These are phyloP conservation scores for Caryopteris hybrid DNA, from an alignment of 305 asterid species.

Conservation along the genomic window DNA sequence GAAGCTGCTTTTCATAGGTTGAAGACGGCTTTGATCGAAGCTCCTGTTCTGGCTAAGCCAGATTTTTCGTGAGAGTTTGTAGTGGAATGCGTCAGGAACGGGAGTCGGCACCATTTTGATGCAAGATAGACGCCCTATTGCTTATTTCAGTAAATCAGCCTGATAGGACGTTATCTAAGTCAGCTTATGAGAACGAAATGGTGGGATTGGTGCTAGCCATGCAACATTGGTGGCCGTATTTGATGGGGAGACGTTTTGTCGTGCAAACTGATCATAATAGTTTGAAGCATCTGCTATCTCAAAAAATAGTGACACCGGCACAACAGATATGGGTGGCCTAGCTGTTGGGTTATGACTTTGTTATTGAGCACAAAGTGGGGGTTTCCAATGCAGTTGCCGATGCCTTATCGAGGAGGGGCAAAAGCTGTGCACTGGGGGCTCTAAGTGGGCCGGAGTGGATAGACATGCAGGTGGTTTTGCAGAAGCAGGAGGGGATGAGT, in stretches of 20 bases:
- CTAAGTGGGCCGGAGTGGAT: neutral
- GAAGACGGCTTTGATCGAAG: neutral
- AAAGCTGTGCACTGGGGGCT: neutral
- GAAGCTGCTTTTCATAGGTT: neutral
- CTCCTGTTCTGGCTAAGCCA: neutral
- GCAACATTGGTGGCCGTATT: no score
- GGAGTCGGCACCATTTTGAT: neutral
- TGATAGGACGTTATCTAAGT: neutral
- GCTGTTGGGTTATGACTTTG: neutral
- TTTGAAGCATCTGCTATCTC: neutral
- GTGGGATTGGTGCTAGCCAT: neutral
- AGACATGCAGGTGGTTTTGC: neutral
- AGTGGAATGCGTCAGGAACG: neutral
- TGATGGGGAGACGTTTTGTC: neutral
- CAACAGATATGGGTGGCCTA: neutral
- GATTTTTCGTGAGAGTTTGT: no score
- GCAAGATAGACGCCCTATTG: neutral
- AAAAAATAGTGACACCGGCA: neutral
- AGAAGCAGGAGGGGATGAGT: neutral
- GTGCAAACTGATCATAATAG: neutral
- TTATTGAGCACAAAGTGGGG: neutral
- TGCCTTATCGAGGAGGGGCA: neutral
- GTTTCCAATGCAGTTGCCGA: neutral
- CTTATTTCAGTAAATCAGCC: neutral
- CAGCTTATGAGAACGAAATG: neutral